A percentile compares a stretch with the other conserved stretches of the same genome.
These are phyloP conservation scores for Phialophora expanda DNA, from an alignment of 2,329 filamentous ascomycete species.

Conservation along the genomic window DNA sequence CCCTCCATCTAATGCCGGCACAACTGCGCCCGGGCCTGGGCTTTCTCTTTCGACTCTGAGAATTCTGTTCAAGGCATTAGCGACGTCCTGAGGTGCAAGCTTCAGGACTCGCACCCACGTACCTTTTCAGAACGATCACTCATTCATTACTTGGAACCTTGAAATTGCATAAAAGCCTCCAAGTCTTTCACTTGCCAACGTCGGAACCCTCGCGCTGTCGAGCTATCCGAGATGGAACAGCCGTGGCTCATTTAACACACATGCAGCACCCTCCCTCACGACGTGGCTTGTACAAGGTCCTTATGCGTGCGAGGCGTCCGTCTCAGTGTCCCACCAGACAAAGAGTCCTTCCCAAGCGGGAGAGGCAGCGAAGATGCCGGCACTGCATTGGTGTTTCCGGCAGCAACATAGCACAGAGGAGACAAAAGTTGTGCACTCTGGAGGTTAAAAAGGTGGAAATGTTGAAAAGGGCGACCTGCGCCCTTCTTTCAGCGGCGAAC, in stretches of 20 bases:
- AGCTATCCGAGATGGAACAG: background rate
- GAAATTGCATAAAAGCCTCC: background rate
- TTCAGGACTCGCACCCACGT: background rate
- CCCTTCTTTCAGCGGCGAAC: conserved; percentile 17
- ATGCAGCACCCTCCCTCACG: background rate
- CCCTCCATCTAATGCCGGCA: background rate
- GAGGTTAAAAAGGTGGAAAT: conserved; percentile 6
- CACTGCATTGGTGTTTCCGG: background rate
- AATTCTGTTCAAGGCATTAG: conserved; percentile 2
- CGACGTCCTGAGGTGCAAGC: background rate
- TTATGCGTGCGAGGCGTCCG: background rate
- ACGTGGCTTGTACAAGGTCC: background rate
- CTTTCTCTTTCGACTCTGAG: background rate
- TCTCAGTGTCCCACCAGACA: background rate
- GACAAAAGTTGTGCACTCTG: conserved; percentile 22
- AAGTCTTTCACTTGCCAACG: background rate
- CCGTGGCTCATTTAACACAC: background rate
- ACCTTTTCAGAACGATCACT: background rate
- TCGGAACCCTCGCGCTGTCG: background rate
- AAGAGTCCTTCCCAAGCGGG: too few species aligned
- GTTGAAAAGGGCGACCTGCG: conserved; percentile 23
- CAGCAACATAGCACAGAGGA: conserved; percentile 15
- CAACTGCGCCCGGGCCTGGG: conserved; percentile 17
- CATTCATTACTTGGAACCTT: background rate
- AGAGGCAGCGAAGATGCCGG: background rate